Conservation (phyloP, 2,329 filamentous ascomycete species). For the Sporothrix pallida region DNA sequence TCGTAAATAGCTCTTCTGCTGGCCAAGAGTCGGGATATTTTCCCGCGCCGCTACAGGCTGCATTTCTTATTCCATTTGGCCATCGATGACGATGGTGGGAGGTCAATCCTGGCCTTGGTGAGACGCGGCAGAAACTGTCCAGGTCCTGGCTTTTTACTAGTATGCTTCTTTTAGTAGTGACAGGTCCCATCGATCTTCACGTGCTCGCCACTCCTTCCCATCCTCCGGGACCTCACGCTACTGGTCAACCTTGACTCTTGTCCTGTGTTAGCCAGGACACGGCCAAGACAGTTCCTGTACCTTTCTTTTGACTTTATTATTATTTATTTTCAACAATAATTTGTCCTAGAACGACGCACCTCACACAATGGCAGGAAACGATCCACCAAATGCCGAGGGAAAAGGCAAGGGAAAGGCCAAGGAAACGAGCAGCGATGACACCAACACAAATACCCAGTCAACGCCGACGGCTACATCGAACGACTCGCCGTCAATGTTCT, state of each 20-base stretch:
- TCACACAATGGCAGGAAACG: constrained; percentile 24
- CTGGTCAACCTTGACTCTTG: no score
- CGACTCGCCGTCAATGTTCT: constrained; percentile 33
- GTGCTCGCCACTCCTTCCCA: constrained; percentile 10
- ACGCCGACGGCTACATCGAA: neutral
- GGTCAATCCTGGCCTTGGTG: neutral
- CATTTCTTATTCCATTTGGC: neutral
- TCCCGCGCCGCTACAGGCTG: neutral
- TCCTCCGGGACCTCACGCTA: neutral
- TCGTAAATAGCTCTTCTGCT: neutral
- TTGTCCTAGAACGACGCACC: no score
- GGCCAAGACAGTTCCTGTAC: neutral
- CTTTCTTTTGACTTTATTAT: neutral
- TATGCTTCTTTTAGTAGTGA: neutral
- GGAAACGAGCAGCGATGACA: constrained; percentile 28
- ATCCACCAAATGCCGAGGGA: neutral
- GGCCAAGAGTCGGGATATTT: neutral
- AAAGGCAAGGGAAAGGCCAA: constrained; percentile 27
- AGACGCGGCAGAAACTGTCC: constrained; percentile 14
- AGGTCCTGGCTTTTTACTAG: neutral
- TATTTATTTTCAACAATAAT: no score
- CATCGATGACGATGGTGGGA: constrained; percentile 11
- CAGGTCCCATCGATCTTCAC: constrained; percentile 17
- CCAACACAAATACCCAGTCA: neutral
- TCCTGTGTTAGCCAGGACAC: neutral